Conservation (phyloP, 2,329 filamentous ascomycete species). For the Xylariaceae sp. region DNA sequence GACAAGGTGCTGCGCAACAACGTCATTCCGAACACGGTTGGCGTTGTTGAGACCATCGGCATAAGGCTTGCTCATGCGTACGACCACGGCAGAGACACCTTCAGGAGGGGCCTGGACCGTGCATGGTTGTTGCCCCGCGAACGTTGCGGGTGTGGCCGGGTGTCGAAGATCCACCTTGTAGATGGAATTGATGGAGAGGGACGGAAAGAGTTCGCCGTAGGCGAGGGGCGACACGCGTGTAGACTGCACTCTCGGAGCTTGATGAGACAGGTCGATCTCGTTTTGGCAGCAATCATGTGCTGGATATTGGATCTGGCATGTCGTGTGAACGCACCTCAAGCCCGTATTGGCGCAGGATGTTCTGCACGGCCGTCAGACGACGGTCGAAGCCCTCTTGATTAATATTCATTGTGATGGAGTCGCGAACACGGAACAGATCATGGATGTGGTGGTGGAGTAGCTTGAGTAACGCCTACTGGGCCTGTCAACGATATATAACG, state of each 20-base stretch:
- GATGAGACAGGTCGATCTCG: too few relatives aligned
- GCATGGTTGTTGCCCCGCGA: neutral
- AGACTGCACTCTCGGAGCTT: neutral
- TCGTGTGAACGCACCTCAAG: neutral
- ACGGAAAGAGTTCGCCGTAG: neutral
- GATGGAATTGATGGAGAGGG: neutral
- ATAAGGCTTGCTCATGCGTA: slow-evolving; percentile 25
- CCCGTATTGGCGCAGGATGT: neutral
- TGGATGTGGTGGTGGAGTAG: neutral
- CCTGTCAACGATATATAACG: too few relatives aligned
- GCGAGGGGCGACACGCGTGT: neutral
- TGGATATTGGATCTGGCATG: too few relatives aligned
- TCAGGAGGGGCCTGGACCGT: neutral
- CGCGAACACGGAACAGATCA: neutral
- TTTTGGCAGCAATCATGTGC: too few relatives aligned
- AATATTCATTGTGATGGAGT: neutral
- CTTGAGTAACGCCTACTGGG: too few relatives aligned
- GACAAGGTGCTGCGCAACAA: slow-evolving; percentile 22
- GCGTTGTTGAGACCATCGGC: slow-evolving; percentile 24
- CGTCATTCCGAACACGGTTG: slow-evolving; percentile 29
- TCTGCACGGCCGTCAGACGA: neutral
- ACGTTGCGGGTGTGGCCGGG: neutral
- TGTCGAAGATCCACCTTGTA: neutral
- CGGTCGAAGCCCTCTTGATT: neutral
- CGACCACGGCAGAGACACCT: neutral